Conservation (phyloP, 495 filamentous ascomycete genomes). For the Xylaria longipes region DNA sequence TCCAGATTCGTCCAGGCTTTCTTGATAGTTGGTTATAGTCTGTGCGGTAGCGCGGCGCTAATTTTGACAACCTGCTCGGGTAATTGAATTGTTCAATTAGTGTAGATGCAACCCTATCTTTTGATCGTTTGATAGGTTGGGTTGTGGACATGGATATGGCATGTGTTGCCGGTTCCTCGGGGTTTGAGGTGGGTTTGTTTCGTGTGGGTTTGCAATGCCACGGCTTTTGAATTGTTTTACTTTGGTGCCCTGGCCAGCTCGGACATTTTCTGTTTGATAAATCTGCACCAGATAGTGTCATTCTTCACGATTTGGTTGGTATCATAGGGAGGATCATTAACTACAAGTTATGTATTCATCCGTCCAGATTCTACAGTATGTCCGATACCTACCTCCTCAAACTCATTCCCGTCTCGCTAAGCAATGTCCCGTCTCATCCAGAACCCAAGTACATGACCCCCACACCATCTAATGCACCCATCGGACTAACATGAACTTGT, state of each 20-base stretch:
- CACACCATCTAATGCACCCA: background rate
- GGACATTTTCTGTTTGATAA: background rate
- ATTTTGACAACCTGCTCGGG: background rate
- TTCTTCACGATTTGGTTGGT: background rate
- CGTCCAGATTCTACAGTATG: background rate
- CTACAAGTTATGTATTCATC: background rate
- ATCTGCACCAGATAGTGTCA: background rate
- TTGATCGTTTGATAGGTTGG: background rate
- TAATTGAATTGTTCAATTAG: background rate
- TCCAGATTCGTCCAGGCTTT: background rate
- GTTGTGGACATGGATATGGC: background rate
- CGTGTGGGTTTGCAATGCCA: background rate
- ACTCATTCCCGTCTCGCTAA: background rate
- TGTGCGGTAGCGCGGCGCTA: slow-evolving; percentile 11
- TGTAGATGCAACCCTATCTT: background rate
- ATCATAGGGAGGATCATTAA: background rate
- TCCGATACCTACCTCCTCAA: background rate
- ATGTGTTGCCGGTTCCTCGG: background rate
- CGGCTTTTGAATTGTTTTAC: slow-evolving; percentile 11
- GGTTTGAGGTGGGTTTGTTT: background rate
- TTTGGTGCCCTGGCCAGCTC: background rate
- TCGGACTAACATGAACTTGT: background rate
- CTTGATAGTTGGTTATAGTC: slow-evolving; percentile 8
- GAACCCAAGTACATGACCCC: background rate
- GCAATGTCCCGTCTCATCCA: background rate